Conservation (phyloP, 2,329 filamentous ascomycete species). For the Botrytis cinerea region DNA sequence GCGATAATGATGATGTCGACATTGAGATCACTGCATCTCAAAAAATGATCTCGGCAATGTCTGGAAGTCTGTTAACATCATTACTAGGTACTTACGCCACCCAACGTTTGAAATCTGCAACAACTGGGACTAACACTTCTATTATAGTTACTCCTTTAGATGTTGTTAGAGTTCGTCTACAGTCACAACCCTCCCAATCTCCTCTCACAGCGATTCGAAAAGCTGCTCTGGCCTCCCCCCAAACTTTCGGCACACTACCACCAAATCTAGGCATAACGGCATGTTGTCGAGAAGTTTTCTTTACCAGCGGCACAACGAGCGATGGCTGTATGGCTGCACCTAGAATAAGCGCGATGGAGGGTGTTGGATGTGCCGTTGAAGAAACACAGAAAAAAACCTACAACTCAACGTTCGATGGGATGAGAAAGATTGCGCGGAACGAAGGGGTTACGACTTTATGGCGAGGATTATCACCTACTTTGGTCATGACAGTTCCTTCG, state of each 20-base stretch:
- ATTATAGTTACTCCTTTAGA: conserved; percentile 85
- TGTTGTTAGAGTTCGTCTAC: conserved; percentile 90
- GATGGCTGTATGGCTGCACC: conserved; percentile 53
- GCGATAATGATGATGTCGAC: conserved; percentile 44
- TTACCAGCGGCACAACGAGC: conserved; percentile 76
- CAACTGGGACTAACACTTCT: conserved; percentile 20
- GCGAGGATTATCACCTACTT: conserved; percentile 89
- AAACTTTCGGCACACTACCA: conserved; percentile 67
- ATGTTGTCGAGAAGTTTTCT: conserved; percentile 97
- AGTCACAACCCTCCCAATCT: conserved; percentile 69
- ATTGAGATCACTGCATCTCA: conserved; percentile 77
- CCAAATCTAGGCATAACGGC: conserved; percentile 86
- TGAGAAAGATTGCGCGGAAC: conserved; percentile 92
- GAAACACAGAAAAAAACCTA: conserved; percentile 82
- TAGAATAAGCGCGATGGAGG: conserved; percentile 36
- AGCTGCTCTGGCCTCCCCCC: conserved; percentile 56
- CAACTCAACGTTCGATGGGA: conserved; percentile 85
- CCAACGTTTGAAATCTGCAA: not conserved
- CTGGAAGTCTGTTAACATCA: conserved; percentile 86
- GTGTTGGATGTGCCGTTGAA: conserved; percentile 74
- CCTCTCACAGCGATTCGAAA: conserved; percentile 55
- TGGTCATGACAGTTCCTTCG: conserved; percentile 89
- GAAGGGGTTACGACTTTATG: conserved; percentile 86
- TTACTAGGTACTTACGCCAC: conserved; percentile 66
- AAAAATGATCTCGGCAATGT: conserved; percentile 93